phyloP scores from a whole-genome alignment of 2,329 filamentous ascomycete genomes.

The Sclerotinia trifoliorum region DNA sequence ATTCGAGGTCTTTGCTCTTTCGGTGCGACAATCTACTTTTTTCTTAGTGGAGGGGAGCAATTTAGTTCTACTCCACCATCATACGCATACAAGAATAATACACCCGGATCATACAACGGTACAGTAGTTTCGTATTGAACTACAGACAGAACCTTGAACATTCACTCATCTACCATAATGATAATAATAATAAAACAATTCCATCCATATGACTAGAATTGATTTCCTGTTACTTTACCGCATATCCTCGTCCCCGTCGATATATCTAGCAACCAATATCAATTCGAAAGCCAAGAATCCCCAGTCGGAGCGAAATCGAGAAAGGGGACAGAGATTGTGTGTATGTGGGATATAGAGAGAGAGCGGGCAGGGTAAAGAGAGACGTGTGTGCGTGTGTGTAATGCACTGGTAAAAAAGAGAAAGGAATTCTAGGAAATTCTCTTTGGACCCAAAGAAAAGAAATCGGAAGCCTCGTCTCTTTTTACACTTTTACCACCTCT shows the following conservation, averaged over 20 bases:
- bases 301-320: background rate
- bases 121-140: background rate
- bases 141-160: slow-evolving; percentile 9
- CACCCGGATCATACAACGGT: slow-evolving; percentile 5
- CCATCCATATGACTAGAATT: background rate
- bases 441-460: slow-evolving; percentile 17
- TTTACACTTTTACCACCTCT: background rate
- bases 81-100: slow-evolving; percentile 8
- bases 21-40: slow-evolving; percentile 7
- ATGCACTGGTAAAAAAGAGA: background rate
- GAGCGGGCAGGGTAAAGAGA: background rate
- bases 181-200: background rate
- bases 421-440: slow-evolving; percentile 3
- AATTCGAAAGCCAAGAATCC: background rate
- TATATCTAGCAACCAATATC: background rate
- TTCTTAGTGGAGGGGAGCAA: slow-evolving; percentile 12
- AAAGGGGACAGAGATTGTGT: too few species aligned
- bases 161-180: background rate
- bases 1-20: slow-evolving; percentile 12
- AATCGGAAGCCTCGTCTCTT: background rate
- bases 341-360: background rate
- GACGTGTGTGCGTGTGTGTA: too few species aligned
- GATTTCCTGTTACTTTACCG: background rate
- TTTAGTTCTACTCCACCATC: slow-evolving; percentile 18
- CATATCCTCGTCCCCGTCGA: background rate